Base-by-base conservation (phyloP, 805 yeast genomes). In the Blastobotrys robertii region DNA sequence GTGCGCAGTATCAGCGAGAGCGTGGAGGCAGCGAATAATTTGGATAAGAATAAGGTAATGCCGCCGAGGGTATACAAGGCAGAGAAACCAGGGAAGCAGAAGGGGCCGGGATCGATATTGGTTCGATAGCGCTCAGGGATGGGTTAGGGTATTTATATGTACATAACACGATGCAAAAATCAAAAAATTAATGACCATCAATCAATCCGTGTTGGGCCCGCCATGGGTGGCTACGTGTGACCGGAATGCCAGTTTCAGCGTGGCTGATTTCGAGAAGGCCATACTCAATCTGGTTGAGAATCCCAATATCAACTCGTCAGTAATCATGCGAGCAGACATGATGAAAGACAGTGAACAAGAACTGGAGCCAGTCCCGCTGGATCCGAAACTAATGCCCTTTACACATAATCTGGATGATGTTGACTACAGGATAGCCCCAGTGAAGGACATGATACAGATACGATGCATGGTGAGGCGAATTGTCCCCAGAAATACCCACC, bases 281-380 rank as follows among this genome's bases (percentile, higher is more conserved):
- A 81, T 86, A 88, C 62, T 74, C 36, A 84, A 85, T 59, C 69
- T 86, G 47, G 82, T 86, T 42, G 70, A 73, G 46, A 85, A 84
- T 50, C 96, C 96, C 12, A 84, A 87, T 58, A 83, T 86, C 63
- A 90, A 88, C 63, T 88, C 97, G 8, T 83, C 96, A 0, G 92
- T 86, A 30, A 82, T 88, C 30, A 67, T 90, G 62, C 67, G 97
- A 51, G 94, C 97, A 0, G 97, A 90, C 62, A 76, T 87, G 16
- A 50, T 65, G 15, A 38, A 49, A 35, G 40, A 44, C 43, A 16
- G 41, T 15, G 25, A 19, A 19, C 29, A 34, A 13, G 32, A 30
- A n/a, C 25, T 19, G 25, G 25, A 19, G 25, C 10, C 6, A 6
- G 36, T 31, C 16, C 29, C 37, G 5, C 32, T 38, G 22, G 66